These are phyloP conservation scores for Clarkia xantiana DNA, from an alignment of 345 rosid genomes.

Conservation along the genomic window DNA sequence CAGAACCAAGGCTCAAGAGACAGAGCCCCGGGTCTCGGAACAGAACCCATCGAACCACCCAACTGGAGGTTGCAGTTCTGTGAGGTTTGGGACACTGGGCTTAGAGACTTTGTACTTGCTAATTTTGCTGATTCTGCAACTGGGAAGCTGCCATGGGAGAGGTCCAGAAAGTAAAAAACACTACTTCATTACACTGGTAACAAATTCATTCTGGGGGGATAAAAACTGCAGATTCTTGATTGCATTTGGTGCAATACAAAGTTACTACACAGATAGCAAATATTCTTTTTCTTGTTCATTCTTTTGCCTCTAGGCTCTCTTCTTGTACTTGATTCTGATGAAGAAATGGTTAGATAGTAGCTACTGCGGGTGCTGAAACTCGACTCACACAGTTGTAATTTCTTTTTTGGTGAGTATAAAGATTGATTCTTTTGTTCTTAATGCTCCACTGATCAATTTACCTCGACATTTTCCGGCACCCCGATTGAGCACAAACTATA, in stretches of 20 bases:
- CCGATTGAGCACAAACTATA: too few species aligned
- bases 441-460: background rate
- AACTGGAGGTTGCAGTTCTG: constrained; percentile 78
- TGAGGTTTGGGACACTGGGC: constrained; percentile 91
- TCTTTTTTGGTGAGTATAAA: constrained; percentile 7
- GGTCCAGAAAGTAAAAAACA: constrained; percentile 15
- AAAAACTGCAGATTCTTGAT: background rate
- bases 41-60: constrained; percentile 67
- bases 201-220: too few species aligned
- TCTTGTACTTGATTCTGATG: background rate
- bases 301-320: background rate
- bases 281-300: constrained; percentile 3
- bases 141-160: constrained; percentile 76
- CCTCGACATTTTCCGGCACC: too few species aligned
- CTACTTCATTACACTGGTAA: background rate
- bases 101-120: constrained; percentile 63
- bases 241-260: constrained; percentile 6
- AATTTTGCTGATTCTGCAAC: constrained; percentile 58
- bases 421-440: constrained; percentile 15
- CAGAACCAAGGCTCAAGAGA: constrained; percentile 87
- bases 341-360: constrained; percentile 6
- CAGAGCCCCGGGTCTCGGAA: constrained; percentile 89
- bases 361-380: constrained; percentile 13
- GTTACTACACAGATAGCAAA: constrained; percentile 4
- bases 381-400: constrained; percentile 21